Base-by-base conservation (phyloP, 2,329 filamentous ascomycete species). In the Alternaria dauci region DNA sequence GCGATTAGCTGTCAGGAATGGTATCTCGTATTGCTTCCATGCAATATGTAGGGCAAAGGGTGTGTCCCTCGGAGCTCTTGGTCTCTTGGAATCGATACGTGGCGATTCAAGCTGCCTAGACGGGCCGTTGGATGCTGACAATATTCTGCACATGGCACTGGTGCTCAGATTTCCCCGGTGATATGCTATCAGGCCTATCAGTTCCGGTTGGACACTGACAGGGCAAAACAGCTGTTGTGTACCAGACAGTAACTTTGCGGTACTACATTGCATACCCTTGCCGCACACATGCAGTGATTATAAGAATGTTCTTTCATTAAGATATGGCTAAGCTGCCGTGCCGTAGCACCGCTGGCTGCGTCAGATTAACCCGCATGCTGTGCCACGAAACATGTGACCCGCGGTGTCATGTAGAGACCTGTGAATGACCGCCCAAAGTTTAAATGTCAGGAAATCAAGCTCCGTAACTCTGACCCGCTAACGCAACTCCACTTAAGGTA, bases 381-480 rank as follows among this genome's bases (percentile, higher is more conserved):
- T 62, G 59, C 57, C 60, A 62, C 48, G 58, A 55, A 67, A 46
- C 62, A 48, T 18, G 55, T 54, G 51, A 61, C 54, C 55, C 52
- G 53, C 55, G 62, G 9, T 67, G 69, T 73, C 58, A 48, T 63
- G 66, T 63, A 69, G 61, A 71, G 54, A 63, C 63, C 61, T 66
- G 60, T 61, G 53, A 57, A 61, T 50, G 58, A 51, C 55, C 50
- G 63, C 59, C 58, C 32, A 52, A 53, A 52, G 51, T 18, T 55
- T 51, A 59, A 67, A 61, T 26, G 47, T 62, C 53, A 57, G 43
- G n/a, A 51, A 63, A 58, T 30, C 60, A 68, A 62, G 58, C 58
- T 58, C 59, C 66, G 58, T 65, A 52, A 67, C 60, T 71, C 65
- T 62, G 67, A 61, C 55, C 61, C 71, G 54, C 38, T 30, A 42